Evolutionary conservation across 1,139 yeast species (phyloP).

Genomic region (Scheffersomyces insectosa): DNA sequence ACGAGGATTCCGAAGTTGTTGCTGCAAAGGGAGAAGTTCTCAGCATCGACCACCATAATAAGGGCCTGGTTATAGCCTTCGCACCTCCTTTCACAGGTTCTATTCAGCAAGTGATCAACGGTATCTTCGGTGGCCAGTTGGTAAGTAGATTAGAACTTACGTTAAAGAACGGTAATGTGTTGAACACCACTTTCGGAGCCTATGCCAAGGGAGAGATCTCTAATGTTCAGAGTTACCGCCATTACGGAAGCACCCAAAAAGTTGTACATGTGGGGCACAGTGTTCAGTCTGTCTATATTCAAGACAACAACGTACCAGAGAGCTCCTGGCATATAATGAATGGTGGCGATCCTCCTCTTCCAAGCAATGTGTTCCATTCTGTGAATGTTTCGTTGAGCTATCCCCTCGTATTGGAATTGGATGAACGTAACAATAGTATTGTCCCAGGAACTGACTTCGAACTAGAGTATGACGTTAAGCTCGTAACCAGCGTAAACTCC

Average conservation of each 20-base stretch:
- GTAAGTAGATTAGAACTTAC: conserved; percentile 32
- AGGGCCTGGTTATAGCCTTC: conserved; percentile 21
- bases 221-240: conserved; percentile 32
- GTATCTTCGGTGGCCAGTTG: conserved; percentile 30
- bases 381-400: conserved; percentile 15
- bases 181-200: conserved; percentile 27
- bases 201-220: conserved; percentile 29
- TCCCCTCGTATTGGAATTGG: conserved; percentile 22
- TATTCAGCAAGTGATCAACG: conserved; percentile 38
- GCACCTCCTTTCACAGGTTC: conserved; percentile 34
- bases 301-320: conserved; percentile 9
- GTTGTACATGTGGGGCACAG: conserved; percentile 30
- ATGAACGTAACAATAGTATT: conserved; percentile 6
- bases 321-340: not conserved
- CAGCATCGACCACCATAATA: conserved; percentile 18
- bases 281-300: conserved; percentile 17
- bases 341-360: not conserved
- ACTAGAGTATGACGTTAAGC: conserved; percentile 19
- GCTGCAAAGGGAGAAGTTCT: conserved; percentile 40
- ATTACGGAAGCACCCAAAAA: conserved; percentile 32
- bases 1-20: conserved; percentile 50
- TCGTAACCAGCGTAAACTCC: conserved; percentile 9
- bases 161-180: conserved; percentile 32
- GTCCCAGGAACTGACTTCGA: conserved; percentile 13
- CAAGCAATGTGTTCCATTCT: not conserved